Conservation (phyloP, 2,329 filamentous ascomycete genomes). For the Colletotrichum sp. region DNA sequence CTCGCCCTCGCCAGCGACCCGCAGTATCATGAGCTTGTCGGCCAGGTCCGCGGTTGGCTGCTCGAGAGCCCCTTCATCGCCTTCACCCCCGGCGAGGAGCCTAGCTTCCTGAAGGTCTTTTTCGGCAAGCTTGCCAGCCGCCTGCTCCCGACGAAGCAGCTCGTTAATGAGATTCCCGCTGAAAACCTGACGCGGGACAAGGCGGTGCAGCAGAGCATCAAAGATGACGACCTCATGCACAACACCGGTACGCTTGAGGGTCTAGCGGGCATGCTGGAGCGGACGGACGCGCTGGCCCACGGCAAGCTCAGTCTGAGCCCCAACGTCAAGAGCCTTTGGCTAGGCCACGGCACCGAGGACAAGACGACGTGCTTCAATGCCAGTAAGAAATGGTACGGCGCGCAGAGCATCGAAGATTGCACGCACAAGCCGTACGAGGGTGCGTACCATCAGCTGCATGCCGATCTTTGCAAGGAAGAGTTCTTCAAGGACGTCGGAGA, state of each 20-base stretch:
- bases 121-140: conserved; percentile 71
- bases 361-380: conserved; percentile 69
- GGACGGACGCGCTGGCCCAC: conserved; percentile 64
- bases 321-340: conserved; percentile 68
- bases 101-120: conserved; percentile 66
- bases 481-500: conserved; percentile 65
- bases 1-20: conserved; percentile 63
- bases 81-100: conserved; percentile 69
- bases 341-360: conserved; percentile 81
- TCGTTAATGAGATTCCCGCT: conserved; percentile 69
- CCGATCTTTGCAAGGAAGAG: conserved; percentile 59
- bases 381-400: conserved; percentile 68
- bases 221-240: conserved; percentile 75
- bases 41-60: conserved; percentile 73
- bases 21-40: conserved; percentile 58
- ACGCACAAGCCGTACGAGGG: conserved; percentile 77
- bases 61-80: conserved; percentile 81
- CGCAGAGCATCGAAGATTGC: conserved; percentile 67
- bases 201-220: conserved; percentile 63
- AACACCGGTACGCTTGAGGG: conserved; percentile 87
- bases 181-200: conserved; percentile 72
- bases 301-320: conserved; percentile 59
- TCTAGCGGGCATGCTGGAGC: conserved; percentile 77
- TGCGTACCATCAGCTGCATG: conserved; percentile 77
- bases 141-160: conserved; percentile 70